A percentile compares a stretch with the other conserved stretches of the same genome.
Evolutionary conservation across 805 yeast genomes (phyloP).

Genomic region (Saccharomycopsis malanga): DNA sequence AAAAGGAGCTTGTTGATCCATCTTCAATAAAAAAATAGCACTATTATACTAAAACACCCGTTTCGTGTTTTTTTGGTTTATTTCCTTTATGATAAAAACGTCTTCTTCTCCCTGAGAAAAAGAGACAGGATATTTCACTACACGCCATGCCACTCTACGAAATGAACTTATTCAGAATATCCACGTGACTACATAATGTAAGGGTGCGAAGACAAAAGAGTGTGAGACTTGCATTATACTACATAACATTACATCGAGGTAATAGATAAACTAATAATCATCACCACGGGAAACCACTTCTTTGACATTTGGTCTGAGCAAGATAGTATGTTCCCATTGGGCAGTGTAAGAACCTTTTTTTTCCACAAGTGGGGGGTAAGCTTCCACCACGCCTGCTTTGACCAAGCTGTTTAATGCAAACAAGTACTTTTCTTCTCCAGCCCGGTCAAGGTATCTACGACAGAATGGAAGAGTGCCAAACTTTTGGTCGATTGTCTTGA

Average conservation of each 20-base stretch:
- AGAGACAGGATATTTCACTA: conserved; percentile 9
- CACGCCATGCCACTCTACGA: no score
- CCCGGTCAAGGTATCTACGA: conserved; percentile 84
- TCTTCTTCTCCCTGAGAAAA: conserved; percentile 14
- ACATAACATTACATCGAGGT: no score
- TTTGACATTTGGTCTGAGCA: conserved; percentile 83
- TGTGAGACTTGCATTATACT: no score
- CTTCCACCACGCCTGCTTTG: conserved; percentile 80
- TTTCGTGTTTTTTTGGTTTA: neutral
- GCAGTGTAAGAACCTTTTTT: conserved; percentile 85
- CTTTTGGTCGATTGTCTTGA: conserved; percentile 63
- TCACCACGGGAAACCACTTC: conserved; percentile 95
- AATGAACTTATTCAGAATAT: no score
- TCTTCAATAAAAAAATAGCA: no score
- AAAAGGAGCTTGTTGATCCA: conserved; percentile 18
- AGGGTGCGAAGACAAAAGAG: no score
- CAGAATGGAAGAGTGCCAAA: conserved; percentile 97
- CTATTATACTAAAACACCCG: no score
- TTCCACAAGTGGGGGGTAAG: conserved; percentile 90
- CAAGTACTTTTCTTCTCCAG: conserved; percentile 88
- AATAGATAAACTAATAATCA: no score
- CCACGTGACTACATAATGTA: no score
- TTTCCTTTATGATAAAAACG: neutral
- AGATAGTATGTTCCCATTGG: conserved; percentile 90
- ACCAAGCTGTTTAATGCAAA: conserved; percentile 82